Conservation (phyloP, 441 rosid genomes). For the Populus trichocarpa region DNA sequence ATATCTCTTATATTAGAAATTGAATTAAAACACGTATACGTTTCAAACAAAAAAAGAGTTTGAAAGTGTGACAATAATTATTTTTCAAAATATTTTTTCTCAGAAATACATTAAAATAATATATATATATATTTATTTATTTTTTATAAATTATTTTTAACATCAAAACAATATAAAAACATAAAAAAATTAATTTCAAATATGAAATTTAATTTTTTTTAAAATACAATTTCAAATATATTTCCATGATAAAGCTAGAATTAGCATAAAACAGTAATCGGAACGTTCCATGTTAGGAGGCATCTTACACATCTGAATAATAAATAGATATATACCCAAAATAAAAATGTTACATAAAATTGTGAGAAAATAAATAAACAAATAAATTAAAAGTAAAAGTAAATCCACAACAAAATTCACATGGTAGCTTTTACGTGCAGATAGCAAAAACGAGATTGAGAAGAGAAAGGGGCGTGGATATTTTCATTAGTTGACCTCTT, state of each 20-base stretch:
- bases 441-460: neutral
- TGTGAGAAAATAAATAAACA: no score
- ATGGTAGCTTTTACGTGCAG: neutral
- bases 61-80: accelerated
- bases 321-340: neutral
- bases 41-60: no score
- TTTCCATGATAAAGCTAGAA: no score
- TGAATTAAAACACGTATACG: neutral
- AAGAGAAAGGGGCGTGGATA: neutral
- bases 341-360: neutral
- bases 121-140: no score
- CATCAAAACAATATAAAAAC: no score
- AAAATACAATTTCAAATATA: no score
- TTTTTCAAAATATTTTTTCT: no score
- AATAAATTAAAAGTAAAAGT: no score
- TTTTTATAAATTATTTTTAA: no score
- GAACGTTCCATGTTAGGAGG: neutral
- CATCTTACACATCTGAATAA: neutral
- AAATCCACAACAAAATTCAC: neutral
- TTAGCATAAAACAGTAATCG: neutral
- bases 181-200: no score
- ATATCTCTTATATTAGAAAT: neutral
- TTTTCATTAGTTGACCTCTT: neutral
- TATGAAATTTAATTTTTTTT: no score
- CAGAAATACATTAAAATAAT: no score